These are phyloP conservation scores for Psidium friedrichsthalianum DNA, from an alignment of 345 rosid species.

Conservation along the genomic window DNA sequence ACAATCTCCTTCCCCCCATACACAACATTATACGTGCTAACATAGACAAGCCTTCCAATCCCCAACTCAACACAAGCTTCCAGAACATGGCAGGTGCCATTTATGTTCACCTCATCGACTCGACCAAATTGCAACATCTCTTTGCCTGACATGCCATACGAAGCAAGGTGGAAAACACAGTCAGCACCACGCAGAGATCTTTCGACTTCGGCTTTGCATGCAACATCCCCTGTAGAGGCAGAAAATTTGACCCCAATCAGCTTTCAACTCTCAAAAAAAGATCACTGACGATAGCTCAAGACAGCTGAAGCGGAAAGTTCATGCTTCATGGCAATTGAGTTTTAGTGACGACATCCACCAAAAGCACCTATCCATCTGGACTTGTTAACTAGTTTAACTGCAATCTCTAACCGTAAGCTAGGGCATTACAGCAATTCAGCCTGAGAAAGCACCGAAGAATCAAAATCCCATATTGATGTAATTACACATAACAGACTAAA, in stretches of 20 bases:
- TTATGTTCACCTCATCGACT: slow-evolving; percentile 70
- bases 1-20: slow-evolving; percentile 81
- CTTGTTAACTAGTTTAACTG: background rate
- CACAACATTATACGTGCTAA: slow-evolving; percentile 85
- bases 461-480: background rate
- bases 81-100: slow-evolving; percentile 69
- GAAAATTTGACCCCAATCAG: background rate
- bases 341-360: background rate
- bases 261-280: background rate
- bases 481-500: background rate
- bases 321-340: background rate
- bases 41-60: slow-evolving; percentile 64
- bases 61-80: slow-evolving; percentile 57
- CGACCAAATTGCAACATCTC: slow-evolving; percentile 87
- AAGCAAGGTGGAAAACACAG: slow-evolving; percentile 86
- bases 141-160: slow-evolving; percentile 91
- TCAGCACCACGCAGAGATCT: slow-evolving; percentile 55
- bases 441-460: background rate
- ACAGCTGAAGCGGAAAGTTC: background rate
- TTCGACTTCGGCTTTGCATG: slow-evolving; percentile 43
- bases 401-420: background rate
- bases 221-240: slow-evolving; percentile 44
- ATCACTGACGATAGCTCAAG: background rate
- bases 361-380: background rate
- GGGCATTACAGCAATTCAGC: background rate